Percentiles rank a stretch among this genome's conserved stretches.
Evolutionary conservation across 139 green algal species (phyloP).

Genomic region (Penium margaritaceum): DNA sequence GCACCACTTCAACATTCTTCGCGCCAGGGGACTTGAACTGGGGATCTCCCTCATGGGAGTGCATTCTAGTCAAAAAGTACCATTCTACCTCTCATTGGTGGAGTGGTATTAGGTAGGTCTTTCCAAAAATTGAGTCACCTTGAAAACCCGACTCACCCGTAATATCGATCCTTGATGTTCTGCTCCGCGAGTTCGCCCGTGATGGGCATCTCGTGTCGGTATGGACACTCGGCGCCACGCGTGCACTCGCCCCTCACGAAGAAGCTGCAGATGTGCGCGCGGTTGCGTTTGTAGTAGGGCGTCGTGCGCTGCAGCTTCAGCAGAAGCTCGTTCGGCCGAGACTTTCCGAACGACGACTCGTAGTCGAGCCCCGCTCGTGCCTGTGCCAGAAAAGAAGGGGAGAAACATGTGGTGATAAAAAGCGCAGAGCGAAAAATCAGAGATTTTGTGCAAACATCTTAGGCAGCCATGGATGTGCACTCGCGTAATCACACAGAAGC

Average conservation of each 20-base stretch:
- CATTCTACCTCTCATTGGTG: too few species aligned
- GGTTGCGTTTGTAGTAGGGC: conserved; percentile 95
- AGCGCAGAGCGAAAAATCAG: too few species aligned
- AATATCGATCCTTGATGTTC: conserved; percentile 95
- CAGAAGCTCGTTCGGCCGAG: conserved; percentile 64
- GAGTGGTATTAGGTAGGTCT: too few species aligned
- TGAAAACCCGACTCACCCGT: conserved; percentile 60
- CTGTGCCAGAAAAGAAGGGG: conserved; percentile 3
- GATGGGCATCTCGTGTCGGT: conserved; percentile 45
- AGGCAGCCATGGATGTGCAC: too few species aligned
- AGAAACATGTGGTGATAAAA: too few species aligned
- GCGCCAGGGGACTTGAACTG: too few species aligned
- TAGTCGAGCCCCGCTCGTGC: conserved; percentile 19
- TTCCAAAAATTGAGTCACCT: too few species aligned
- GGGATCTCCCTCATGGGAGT: too few species aligned
- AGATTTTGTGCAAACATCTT: too few species aligned
- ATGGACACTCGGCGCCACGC: conserved; percentile 88
- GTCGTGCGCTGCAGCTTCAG: conserved; percentile 73
- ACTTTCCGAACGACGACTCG: conserved; percentile 46
- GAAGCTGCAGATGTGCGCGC: conserved; percentile 87
- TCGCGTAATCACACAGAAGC: too few species aligned
- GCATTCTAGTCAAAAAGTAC: too few species aligned
- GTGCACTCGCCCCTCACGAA: conserved; percentile 86
- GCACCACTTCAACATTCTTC: too few species aligned
- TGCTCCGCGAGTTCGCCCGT: conserved; percentile 72